Percentiles rank a stretch among this genome's conserved stretches.
Conservation (phyloP, 2,329 filamentous ascomycete genomes). For the Aphanocladium album region DNA sequence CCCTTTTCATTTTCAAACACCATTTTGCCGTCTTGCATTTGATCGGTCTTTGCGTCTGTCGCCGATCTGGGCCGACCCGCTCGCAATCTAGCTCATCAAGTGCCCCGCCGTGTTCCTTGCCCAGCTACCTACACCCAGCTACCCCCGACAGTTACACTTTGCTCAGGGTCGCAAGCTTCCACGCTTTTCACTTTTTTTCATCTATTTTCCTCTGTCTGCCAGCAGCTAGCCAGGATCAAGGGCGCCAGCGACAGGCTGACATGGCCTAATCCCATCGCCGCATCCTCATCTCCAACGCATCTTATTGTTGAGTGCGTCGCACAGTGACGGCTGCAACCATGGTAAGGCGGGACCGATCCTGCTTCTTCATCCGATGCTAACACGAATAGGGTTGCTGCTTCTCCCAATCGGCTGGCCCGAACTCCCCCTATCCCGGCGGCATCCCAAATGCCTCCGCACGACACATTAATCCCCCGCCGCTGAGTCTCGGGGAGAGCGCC, state of each 20-base stretch:
- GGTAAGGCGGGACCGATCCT: not conserved
- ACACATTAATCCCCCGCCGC: conserved; percentile 44
- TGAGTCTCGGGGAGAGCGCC: conserved; percentile 27
- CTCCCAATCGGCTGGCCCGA: conserved; percentile 46
- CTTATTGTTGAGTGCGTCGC: not conserved
- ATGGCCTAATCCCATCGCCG: not conserved
- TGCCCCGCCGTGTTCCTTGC: not conserved
- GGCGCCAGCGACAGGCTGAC: not conserved
- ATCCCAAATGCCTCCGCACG: conserved; percentile 46
- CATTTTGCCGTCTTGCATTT: not conserved
- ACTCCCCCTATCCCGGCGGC: conserved; percentile 49
- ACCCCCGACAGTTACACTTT: not conserved
- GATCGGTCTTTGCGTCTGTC: not conserved
- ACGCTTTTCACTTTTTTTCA: not conserved
- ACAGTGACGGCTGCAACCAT: not conserved
- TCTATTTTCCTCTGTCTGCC: not conserved
- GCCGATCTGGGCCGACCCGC: not conserved
- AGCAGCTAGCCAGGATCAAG: not conserved
- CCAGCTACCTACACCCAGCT: not conserved
- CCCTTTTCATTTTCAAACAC: not conserved
- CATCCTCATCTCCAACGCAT: not conserved
- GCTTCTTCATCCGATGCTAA: not conserved
- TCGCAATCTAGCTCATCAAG: not conserved
- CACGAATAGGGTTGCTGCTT: conserved; percentile 53
- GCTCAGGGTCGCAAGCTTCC: not conserved